Percentiles rank a stretch among this genome's conserved stretches.
Evolutionary conservation across 192 early-diverging fungal species (phyloP).

Genomic region (Coemansia sp.): DNA sequence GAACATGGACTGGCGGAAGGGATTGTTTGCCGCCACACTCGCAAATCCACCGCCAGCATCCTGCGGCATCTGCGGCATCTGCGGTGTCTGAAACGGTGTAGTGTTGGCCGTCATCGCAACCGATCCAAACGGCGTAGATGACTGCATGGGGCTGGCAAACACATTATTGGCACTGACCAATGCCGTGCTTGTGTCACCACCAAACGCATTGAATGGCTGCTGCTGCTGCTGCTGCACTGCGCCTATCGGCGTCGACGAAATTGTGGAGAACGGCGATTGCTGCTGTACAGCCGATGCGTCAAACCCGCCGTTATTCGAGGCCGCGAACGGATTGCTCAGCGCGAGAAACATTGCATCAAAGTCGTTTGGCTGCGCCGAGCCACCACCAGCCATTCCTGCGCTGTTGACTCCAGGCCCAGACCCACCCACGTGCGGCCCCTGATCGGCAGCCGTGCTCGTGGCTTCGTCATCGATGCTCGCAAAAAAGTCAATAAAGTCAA

Average conservation of each 20-base stretch:
- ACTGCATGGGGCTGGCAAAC: constrained; percentile 1
- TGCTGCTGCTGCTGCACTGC: constrained; percentile 3
- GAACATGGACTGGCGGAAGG: constrained; percentile 51
- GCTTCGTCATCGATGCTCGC: constrained; percentile 54
- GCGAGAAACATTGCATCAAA: constrained; percentile 45
- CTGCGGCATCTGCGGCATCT: background rate
- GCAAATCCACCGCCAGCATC: background rate
- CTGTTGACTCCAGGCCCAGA: background rate
- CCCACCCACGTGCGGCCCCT: background rate
- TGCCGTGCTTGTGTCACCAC: background rate
- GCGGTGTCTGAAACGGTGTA: constrained; percentile 6
- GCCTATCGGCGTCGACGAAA: background rate
- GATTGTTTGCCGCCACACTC: constrained; percentile 43
- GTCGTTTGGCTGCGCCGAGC: constrained; percentile 6
- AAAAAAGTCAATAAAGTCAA: constrained; percentile 58
- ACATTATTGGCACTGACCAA: background rate
- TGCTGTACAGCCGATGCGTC: constrained; percentile 9
- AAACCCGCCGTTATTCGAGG: background rate
- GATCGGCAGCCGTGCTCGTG: background rate
- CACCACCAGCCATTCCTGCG: background rate
- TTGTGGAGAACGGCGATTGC: background rate
- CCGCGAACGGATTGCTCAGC: constrained; percentile 43
- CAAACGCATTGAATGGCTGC: constrained; percentile 1
- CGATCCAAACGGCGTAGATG: background rate
- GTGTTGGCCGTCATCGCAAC: background rate